Evolutionary conservation across 2,329 filamentous ascomycete genomes (phyloP), one percentile per base, ranked within the genome.

Genomic region (Pseudocercospora cruenta): DNA sequence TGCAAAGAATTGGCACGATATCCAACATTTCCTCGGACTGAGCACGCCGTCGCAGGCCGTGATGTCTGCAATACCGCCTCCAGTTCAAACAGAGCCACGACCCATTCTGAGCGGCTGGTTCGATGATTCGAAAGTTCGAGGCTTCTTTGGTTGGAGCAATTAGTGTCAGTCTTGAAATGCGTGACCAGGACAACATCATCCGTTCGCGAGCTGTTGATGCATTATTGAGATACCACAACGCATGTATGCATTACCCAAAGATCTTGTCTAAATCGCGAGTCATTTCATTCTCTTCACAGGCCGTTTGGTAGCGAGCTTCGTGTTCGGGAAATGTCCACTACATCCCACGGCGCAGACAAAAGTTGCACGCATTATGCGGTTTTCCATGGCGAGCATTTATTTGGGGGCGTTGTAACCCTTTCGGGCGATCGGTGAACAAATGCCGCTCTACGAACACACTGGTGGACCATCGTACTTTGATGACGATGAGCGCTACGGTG

Each of bases 1-100:
- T 6, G 75, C 76, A 75, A 78, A 65, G 64, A 67, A 75, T 65
- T 77, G 75, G 75, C 49, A 45, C 14, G 72, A 75, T 54, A 69
- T 72, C 57, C 73, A 76, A 63, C 70, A 72, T n/a, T 73, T 68
- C 43, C 67, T 75, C 36, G 72, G 71, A 9, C 19, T 71, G 22
- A 55, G 69, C 26, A 58, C 61, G 58, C 58, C 66, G 33, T 12
- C 60, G 16, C 51, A 49, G 22, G 45, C 55, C 24, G 65, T 69
- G 61, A 47, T 69, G 9, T 51, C 55, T 59, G 62, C 69, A 12
- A 54, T 69, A 14, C 65, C 67, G 33, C 57, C 67, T 16, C 66
- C 70, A 6, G 19, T 9, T 2, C 24, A 51, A 24, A 54, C 16
- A 6, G 16, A 6, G 4, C 39, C 39, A 43, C 39, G 24, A 45